Evolutionary conservation across 2,329 filamentous ascomycete genomes (phyloP), one percentile per base, ranked within the genome.

Genomic region (Elsinoe ampelina): DNA sequence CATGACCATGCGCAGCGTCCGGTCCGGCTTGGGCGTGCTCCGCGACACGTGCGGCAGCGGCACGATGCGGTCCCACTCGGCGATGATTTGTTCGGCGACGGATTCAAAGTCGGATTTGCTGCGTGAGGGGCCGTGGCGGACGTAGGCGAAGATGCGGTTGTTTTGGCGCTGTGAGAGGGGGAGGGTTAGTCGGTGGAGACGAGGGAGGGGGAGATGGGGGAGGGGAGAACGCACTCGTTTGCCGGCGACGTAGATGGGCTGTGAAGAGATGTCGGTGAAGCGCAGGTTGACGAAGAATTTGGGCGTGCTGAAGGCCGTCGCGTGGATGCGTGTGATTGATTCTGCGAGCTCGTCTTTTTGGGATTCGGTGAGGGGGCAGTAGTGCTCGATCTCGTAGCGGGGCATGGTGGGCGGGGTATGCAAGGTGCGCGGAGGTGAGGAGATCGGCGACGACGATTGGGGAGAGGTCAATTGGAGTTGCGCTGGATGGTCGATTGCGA

Each of bases 221-320:
- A n/a, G 26, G n/a, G 54, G 22, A 30, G 11, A 32, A 58, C 55
- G 30, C 50, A 63, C 63, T 36, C 61, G 62, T 30, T 69, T 68
- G n/a, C 72, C 72, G 32, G 61, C 72, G 2, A 73, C 62, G 59
- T 71, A 75, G 2, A 61, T 54, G 4, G 42, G n/a, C 41, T 57
- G 26, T 7, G 58, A 11, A 20, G 59, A 61, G 20, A 61, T 57
- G 57, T 72, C 66, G 17, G 63, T 67, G 62, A 74, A 75, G 13
- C 65, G 62, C 12, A 76, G 67, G 59, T 76, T 74, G 50, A 77
- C 73, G 65, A 77, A 76, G 20, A 73, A 62, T 2, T 65, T 67
- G 0, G 73, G 72, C 0, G 73, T 70, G 42, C 65, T 67, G 68
- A 76, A 76, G 54, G 68, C 67, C 5, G 59, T 67, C 58, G 68